These are phyloP conservation scores for Aureobasidium musti DNA, from an alignment of 2,329 filamentous ascomycete species.

Conservation along the genomic window DNA sequence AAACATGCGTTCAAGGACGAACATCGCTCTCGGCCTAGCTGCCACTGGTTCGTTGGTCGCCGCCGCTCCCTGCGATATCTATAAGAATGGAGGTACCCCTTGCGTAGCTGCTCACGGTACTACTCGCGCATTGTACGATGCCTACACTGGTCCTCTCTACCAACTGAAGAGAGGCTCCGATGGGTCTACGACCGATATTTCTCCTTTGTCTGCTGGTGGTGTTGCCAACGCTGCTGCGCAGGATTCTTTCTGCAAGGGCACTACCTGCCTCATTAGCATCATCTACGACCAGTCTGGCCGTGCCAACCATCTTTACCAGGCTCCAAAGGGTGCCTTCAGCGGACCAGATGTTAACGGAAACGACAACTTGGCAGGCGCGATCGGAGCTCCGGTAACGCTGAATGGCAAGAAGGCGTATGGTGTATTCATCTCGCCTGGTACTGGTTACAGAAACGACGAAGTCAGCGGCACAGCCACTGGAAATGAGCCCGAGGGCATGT, in stretches of 20 bases:
- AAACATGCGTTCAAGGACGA: slow-evolving; percentile 21
- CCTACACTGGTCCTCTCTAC: slow-evolving; percentile 59
- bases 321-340: slow-evolving; percentile 57
- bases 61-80: slow-evolving; percentile 64
- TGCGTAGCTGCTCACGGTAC: slow-evolving; percentile 66
- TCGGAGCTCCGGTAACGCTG: slow-evolving; percentile 62
- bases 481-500: slow-evolving; percentile 61
- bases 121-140: slow-evolving; percentile 62
- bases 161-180: slow-evolving; percentile 61
- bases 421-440: slow-evolving; percentile 62
- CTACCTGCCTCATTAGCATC: slow-evolving; percentile 37
- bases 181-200: slow-evolving; percentile 51
- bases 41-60: slow-evolving; percentile 46
- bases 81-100: slow-evolving; percentile 59
- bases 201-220: slow-evolving; percentile 59
- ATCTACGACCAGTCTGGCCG: slow-evolving; percentile 65
- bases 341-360: slow-evolving; percentile 60
- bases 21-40: slow-evolving; percentile 35
- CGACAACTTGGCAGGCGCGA: slow-evolving; percentile 62
- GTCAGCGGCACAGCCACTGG: slow-evolving; percentile 56
- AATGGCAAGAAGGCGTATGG: slow-evolving; percentile 61
- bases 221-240: slow-evolving; percentile 64
- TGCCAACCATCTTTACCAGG: slow-evolving; percentile 64
- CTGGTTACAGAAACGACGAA: slow-evolving; percentile 63
- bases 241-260: slow-evolving; percentile 38